These are phyloP conservation scores for Chenopodium berlandieri DNA, from an alignment of 148 eudicot genomes.

Conservation along the genomic window DNA sequence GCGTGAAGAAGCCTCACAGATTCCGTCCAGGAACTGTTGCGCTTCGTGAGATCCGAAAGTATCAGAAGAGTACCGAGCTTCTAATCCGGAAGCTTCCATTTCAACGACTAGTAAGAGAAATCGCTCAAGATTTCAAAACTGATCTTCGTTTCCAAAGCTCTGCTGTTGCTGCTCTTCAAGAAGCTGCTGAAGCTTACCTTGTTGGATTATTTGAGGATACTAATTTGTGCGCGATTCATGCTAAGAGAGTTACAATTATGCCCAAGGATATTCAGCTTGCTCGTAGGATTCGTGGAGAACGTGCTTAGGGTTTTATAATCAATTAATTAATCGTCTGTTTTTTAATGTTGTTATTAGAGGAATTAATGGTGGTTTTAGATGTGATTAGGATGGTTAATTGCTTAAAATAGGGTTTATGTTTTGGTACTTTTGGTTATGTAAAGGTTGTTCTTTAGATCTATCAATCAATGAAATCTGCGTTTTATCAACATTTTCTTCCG, in stretches of 20 bases:
- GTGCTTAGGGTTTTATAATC: slow-evolving; percentile 21
- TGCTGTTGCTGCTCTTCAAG: slow-evolving; percentile 42
- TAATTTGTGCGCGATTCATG: slow-evolving; percentile 29
- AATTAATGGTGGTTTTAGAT: not conserved
- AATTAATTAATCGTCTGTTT: not conserved
- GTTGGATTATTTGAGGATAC: slow-evolving; percentile 34
- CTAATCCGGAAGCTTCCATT: slow-evolving; percentile 52
- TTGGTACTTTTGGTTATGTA: slow-evolving; percentile 2
- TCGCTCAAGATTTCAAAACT: slow-evolving; percentile 64
- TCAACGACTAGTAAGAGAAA: slow-evolving; percentile 55
- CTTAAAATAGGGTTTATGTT: not conserved
- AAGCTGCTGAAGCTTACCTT: slow-evolving; percentile 31
- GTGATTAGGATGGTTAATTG: not conserved
- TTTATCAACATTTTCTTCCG: not conserved
- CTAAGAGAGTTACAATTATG: slow-evolving; percentile 35
- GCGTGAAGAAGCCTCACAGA: slow-evolving; percentile 58
- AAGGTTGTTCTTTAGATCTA: not conserved
- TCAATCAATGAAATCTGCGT: not conserved
- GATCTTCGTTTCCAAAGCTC: slow-evolving; percentile 55
- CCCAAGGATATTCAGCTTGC: slow-evolving; percentile 41
- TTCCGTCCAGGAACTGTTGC: slow-evolving; percentile 55
- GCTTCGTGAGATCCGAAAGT: slow-evolving; percentile 55
- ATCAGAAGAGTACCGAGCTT: slow-evolving; percentile 61
- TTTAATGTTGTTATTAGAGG: not conserved
- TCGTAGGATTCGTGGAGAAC: slow-evolving; percentile 36